Evolutionary conservation across 306 rosid genomes (phyloP).

Genomic region (Astragalus membranaceus): DNA sequence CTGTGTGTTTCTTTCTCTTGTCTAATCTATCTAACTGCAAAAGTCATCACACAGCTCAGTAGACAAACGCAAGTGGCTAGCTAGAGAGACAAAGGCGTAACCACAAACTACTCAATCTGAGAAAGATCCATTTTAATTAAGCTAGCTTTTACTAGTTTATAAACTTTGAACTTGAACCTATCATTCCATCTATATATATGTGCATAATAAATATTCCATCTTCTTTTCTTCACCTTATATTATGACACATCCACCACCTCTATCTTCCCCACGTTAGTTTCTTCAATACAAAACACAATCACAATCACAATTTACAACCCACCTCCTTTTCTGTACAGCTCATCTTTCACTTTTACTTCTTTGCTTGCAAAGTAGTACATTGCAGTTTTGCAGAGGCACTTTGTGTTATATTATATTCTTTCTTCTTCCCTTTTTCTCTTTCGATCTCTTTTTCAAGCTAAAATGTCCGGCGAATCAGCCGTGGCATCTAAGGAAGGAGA

Average conservation of each 20-base stretch:
- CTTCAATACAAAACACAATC: constrained; percentile 15
- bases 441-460: constrained; percentile 10
- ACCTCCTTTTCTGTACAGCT: not conserved
- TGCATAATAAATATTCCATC: constrained; percentile 36
- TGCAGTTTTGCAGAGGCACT: not conserved
- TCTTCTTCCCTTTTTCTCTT: not conserved
- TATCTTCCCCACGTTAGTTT: constrained; percentile 10
- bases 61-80: not conserved
- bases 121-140: not conserved
- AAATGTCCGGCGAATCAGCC: constrained; percentile 31
- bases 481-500: constrained; percentile 8
- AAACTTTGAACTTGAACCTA: not conserved
- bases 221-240: constrained; percentile 26
- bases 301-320: constrained; percentile 17
- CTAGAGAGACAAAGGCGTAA: not conserved
- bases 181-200: not conserved
- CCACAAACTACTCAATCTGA: not conserved
- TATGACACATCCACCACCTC: constrained; percentile 33
- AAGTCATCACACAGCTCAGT: not conserved
- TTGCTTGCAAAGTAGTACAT: not conserved
- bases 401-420: not conserved
- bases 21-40: not conserved
- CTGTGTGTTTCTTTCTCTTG: not conserved
- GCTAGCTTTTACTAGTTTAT: not conserved
- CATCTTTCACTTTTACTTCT: not conserved